Percentiles rank a stretch among this genome's conserved stretches.
Evolutionary conservation across 768 basidiomycete species (phyloP).

Genomic region (Crepidotus variabilis): DNA sequence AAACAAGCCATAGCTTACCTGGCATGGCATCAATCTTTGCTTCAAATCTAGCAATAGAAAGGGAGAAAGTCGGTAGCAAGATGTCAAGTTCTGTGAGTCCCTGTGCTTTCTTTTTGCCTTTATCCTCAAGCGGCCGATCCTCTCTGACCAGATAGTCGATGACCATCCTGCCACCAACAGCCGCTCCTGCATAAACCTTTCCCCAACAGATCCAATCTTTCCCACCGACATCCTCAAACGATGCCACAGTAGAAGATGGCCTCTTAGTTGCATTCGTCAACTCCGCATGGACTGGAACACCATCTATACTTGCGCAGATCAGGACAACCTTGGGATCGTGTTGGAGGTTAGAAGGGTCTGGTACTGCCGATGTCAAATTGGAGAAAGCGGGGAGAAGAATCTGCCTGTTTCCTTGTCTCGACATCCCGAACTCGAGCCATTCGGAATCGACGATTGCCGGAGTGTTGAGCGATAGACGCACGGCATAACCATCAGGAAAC

Average conservation of each 20-base stretch:
- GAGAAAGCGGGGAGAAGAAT: constrained; percentile 2
- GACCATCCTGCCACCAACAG: constrained; percentile 48
- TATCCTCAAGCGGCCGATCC: constrained; percentile 12
- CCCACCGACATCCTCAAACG: constrained; percentile 50
- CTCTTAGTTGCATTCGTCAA: constrained; percentile 34
- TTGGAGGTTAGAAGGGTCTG: not conserved
- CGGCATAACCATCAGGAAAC: constrained; percentile 51
- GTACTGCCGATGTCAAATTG: not conserved
- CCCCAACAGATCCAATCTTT: constrained; percentile 68
- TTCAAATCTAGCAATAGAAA: constrained; percentile 66
- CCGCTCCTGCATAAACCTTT: constrained; percentile 50
- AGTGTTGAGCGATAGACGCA: constrained; percentile 51
- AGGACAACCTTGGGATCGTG: constrained; percentile 44
- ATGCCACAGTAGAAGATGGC: constrained; percentile 30
- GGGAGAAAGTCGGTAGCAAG: constrained; percentile 65
- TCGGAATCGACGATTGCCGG: constrained; percentile 60
- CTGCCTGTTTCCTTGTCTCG: constrained; percentile 18
- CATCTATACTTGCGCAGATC: constrained; percentile 58
- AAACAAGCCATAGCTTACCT: constrained; percentile 37
- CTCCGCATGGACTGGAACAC: constrained; percentile 61
- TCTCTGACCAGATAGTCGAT: constrained; percentile 64
- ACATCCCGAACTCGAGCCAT: constrained; percentile 76
- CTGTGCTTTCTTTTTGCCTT: constrained; percentile 34
- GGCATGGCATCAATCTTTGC: constrained; percentile 50
- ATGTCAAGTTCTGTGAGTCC: constrained; percentile 32